Evolutionary conservation across 2,329 filamentous ascomycete species (phyloP).

Genomic region (Sclerotinia subarctica): DNA sequence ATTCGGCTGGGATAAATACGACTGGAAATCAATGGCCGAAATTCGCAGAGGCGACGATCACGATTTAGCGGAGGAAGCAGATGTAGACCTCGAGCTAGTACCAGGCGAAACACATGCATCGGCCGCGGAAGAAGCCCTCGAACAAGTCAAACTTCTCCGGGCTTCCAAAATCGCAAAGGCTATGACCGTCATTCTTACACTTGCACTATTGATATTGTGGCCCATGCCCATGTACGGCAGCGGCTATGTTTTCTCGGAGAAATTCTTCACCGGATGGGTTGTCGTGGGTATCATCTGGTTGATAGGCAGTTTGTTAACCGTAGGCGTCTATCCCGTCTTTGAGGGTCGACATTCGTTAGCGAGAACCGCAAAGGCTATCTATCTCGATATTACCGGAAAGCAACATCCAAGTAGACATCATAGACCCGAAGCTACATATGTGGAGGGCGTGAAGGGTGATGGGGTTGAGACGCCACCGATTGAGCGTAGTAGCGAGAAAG

Average conservation of each 20-base stretch:
- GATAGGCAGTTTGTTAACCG: conserved; percentile 67
- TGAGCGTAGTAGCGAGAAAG: conserved; percentile 25
- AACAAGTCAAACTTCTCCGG: conserved; percentile 49
- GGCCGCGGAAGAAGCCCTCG: conserved; percentile 42
- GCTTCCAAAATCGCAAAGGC: conserved; percentile 50
- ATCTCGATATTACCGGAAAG: conserved; percentile 53
- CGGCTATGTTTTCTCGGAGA: conserved; percentile 76
- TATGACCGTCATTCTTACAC: conserved; percentile 59
- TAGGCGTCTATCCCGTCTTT: conserved; percentile 78
- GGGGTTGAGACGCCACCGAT: conserved; percentile 29
- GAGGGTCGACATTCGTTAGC: conserved; percentile 69
- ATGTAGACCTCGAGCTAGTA: conserved; percentile 63
- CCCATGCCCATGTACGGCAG: conserved; percentile 88
- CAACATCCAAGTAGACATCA: conserved; percentile 35
- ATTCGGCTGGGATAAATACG: conserved; percentile 67
- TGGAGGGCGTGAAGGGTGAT: conserved; percentile 32
- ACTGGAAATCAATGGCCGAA: conserved; percentile 78
- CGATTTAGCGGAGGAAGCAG: conserved; percentile 61
- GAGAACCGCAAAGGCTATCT: conserved; percentile 60
- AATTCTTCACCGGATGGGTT: conserved; percentile 81
- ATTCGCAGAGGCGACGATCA: conserved; percentile 79
- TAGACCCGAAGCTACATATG: conserved; percentile 31
- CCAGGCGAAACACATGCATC: conserved; percentile 46
- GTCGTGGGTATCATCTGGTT: conserved; percentile 76
- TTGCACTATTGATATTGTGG: conserved; percentile 78